These are phyloP conservation scores for Pochonia chlamydosporia DNA, from an alignment of 2,329 filamentous ascomycete genomes.

Conservation along the genomic window DNA sequence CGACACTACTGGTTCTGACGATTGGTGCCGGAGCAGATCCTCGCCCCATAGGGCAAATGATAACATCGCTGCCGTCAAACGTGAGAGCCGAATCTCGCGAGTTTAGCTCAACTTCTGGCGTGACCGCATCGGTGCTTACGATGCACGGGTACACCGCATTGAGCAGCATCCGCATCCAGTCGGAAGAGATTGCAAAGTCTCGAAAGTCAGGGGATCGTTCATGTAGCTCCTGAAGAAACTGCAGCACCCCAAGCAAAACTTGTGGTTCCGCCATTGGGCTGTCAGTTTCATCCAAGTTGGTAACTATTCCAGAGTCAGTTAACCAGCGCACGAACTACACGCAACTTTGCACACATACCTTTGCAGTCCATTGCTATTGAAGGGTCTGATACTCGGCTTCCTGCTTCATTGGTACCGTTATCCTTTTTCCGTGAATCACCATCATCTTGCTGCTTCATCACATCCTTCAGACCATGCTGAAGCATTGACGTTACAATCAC, in stretches of 20 bases:
- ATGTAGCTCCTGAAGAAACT: constrained; percentile 75
- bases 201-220: constrained; percentile 70
- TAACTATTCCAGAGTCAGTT: constrained; percentile 11
- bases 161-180: constrained; percentile 75
- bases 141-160: constrained; percentile 80
- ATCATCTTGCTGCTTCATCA: constrained; percentile 57
- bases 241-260: constrained; percentile 69
- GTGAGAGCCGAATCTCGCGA: constrained; percentile 74
- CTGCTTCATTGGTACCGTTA: not conserved
- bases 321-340: no score
- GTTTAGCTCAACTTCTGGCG: constrained; percentile 79
- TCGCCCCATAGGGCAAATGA: constrained; percentile 64
- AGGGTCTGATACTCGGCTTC: not conserved
- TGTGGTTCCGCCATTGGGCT: constrained; percentile 47
- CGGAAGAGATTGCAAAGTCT: constrained; percentile 74
- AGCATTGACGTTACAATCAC: constrained; percentile 81
- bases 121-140: constrained; percentile 78
- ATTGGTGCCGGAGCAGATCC: constrained; percentile 61
- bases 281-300: constrained; percentile 35
- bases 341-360: not conserved
- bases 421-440: constrained; percentile 45
- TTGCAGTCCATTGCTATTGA: not conserved
- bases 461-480: constrained; percentile 71
- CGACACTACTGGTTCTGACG: constrained; percentile 61
- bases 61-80: constrained; percentile 81